Evolutionary conservation across 2,329 filamentous ascomycete genomes (phyloP).

Genomic region (Exophiala sideris): DNA sequence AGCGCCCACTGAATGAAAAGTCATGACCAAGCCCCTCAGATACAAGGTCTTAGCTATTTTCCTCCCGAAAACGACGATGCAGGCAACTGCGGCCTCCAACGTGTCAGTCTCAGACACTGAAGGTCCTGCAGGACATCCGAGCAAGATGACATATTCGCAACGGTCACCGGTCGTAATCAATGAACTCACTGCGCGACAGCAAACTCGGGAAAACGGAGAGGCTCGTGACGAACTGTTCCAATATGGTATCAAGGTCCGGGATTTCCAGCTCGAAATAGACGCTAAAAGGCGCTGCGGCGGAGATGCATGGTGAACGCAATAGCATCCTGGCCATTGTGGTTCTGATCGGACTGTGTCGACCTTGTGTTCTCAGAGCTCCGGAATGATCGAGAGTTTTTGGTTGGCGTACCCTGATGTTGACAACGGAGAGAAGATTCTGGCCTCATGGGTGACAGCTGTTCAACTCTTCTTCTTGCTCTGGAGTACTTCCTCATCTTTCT

Average conservation of each 20-base stretch:
- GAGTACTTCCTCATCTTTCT: slow-evolving; percentile 32
- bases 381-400: background rate
- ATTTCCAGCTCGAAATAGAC: slow-evolving; percentile 22
- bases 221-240: slow-evolving; percentile 15
- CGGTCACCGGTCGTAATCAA: slow-evolving; percentile 7
- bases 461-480: slow-evolving; percentile 21
- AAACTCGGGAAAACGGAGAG: slow-evolving; percentile 13
- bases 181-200: slow-evolving; percentile 6
- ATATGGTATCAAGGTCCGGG: slow-evolving; percentile 21
- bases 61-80: slow-evolving; percentile 7
- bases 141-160: background rate
- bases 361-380: no score
- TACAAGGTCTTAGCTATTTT: slow-evolving; percentile 9
- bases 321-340: background rate
- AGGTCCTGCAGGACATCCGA: background rate
- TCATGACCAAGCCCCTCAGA: slow-evolving; percentile 13
- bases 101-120: background rate
- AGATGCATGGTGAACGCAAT: background rate
- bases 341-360: background rate
- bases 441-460: background rate
- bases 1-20: background rate
- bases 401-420: no score
- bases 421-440: no score
- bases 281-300: slow-evolving; percentile 3
- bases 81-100: background rate